Base-by-base conservation (phyloP, 441 rosid genomes). In the Pelargonium citronellum region DNA sequence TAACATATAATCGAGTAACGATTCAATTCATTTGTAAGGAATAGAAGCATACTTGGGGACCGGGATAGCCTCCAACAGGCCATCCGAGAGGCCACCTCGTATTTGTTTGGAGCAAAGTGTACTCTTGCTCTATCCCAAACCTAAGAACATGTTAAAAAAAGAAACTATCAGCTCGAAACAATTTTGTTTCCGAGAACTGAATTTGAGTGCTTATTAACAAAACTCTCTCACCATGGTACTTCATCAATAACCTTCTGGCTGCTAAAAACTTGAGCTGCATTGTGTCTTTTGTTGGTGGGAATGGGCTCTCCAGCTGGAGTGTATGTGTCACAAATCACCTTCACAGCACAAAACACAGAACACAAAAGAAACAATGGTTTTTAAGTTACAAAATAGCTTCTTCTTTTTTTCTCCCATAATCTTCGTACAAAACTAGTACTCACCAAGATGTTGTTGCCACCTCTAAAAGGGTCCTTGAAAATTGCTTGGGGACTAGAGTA, bases 111-210 rank as follows among this genome's bases (percentile, higher is more conserved):
- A 94, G 80, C 70, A 94, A 85, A 76, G 97, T 94, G 89, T 94
- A 94, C 82, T 94, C 99, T 82, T 94, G 99, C 86, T 94, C 97
- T 60, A 94, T 94, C 58, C 99, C 99, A 66, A 51, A 94, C 99
- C 98, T 94, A 37, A 44, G 49, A 62, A 67, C 22, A 67, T 9
- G 27, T 5, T 5, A 30, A 17, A 0, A 0, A 22, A 30, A 71
- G 9, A 37, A 5, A 34, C 5, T 53, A 53, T 55, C 61, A 55
- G 22, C 3, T 16, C 22, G 2, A 9, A 15, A 7, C 7, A 11
- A 8, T 55, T 55, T 15, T 55, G 20, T 13, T 55, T 15, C 6
- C 22, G 6, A 16, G 20, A 55, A 15, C 49, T 11, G 2, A 9
- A 5, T 15, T 15, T 15, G 17, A 15, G 24, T 55, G 7, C 61